phyloP scores from a whole-genome alignment of 2,329 filamentous ascomycete genomes.

The Fusarium pininemorale region DNA sequence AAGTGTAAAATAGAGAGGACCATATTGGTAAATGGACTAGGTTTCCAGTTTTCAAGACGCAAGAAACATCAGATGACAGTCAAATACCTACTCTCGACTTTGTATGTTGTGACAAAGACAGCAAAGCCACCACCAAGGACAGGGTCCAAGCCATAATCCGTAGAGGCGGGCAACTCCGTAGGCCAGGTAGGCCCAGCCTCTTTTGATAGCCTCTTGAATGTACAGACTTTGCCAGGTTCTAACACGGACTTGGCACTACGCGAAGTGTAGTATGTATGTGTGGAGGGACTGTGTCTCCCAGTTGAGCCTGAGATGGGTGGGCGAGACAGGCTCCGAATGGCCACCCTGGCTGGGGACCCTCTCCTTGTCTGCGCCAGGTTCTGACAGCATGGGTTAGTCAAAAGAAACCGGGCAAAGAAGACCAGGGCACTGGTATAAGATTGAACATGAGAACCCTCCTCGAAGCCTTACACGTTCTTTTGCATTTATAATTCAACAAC shows the following conservation, averaged over 20 bases:
- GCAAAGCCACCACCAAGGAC: constrained; percentile 20
- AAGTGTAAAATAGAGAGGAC: constrained; percentile 38
- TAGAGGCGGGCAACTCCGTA: constrained; percentile 2
- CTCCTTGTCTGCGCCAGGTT: constrained; percentile 33
- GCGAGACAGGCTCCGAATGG: constrained; percentile 28
- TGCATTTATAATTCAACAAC: constrained; percentile 3
- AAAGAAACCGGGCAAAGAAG: constrained; percentile 43
- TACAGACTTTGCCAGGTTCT: background rate
- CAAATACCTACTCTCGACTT: constrained; percentile 4
- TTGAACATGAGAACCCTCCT: constrained; percentile 29
- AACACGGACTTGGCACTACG: background rate
- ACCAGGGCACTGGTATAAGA: constrained; percentile 40
- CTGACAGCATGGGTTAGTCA: constrained; percentile 35
- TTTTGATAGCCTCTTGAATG: constrained; percentile 5
- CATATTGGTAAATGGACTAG: constrained; percentile 12
- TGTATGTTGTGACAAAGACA: constrained; percentile 14
- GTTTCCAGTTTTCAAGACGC: background rate
- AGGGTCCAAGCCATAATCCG: constrained; percentile 8
- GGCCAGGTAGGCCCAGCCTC: constrained; percentile 3
- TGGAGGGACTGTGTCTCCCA: constrained; percentile 8
- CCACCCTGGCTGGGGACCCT: constrained; percentile 33
- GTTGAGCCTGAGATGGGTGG: constrained; percentile 33
- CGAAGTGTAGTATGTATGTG: constrained; percentile 11
- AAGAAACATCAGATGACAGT: constrained; percentile 7
- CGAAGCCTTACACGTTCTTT: background rate